Evolutionary conservation across 2,329 filamentous ascomycete genomes (phyloP), one percentile per base, ranked within the genome.

Genomic region (Zelopaecilomyces penicillatus): DNA sequence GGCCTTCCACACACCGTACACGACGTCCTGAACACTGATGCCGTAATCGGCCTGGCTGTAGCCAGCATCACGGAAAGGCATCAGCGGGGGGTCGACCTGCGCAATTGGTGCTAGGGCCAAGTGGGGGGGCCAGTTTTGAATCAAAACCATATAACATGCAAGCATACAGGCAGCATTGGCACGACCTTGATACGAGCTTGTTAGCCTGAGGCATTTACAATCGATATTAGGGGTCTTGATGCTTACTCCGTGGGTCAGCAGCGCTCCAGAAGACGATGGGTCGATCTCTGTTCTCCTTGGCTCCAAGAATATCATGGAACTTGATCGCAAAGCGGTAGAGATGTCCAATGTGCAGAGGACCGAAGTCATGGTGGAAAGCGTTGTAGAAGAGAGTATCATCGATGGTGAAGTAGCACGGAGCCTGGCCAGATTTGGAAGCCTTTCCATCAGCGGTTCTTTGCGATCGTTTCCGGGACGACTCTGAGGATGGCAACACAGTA

Each of bases 1-100:
- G 38, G 93, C 93, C 65, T 91, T 95, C 91, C 93, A 98, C 12
- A 98, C 89, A 48, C 93, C 93, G 59, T 98, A 98, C 6, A 98
- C 91, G 36, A 98, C 83, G 63, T 98, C 93, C 68, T 98, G 93
- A 37, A 98, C 88, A 47, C 85, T 95, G 56, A 98, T 80, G 44
- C 88, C 85, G 61, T 95, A 98, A 66, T 98, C 93, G 49, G 93
- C 93, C 67, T 97, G 91, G 66, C 90, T 96, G 74, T 98, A 98
- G 44, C 93, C 93, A 47, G 93, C 93, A 64, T 98, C 93, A 51
- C 93, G 82, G 76, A 98, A 98, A 8, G 93, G 93, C 93, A 98
- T 98, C 72, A 95, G 78, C 27, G 93, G 93, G 37, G 93, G 93
- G 61, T 98, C 93, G 58, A 94, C 85, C 68, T 98, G 93, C 5